Percentiles rank a stretch among this genome's conserved stretches.
phyloP scores from a whole-genome alignment of 352 stramenopile species.

The Pythium pyrilobum region DNA sequence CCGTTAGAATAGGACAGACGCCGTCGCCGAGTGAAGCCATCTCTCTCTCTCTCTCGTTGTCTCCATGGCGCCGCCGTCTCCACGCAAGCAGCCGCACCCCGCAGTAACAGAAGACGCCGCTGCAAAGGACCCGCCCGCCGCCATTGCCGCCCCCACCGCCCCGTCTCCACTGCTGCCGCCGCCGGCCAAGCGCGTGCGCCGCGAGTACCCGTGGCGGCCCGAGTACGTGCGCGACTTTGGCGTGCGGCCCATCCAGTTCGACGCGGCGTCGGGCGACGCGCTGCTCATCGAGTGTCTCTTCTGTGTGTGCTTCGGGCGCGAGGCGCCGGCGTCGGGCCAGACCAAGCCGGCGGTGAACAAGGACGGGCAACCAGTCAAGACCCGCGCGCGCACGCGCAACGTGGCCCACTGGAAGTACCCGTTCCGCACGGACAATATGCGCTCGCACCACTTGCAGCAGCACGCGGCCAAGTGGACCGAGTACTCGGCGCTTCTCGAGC shows the following conservation, averaged over 20 bases:
- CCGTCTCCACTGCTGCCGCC: too few species aligned
- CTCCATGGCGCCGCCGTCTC: too few species aligned
- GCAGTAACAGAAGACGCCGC: too few species aligned
- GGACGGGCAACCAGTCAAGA: slow-evolving; percentile 12
- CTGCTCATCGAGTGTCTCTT: slow-evolving; percentile 30
- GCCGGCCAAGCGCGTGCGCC: slow-evolving; percentile 21
- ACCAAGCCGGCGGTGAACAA: slow-evolving; percentile 1
- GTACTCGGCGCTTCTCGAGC: slow-evolving; percentile 26
- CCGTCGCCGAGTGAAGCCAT: too few species aligned
- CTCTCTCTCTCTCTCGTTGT: too few species aligned
- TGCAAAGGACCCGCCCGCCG: too few species aligned
- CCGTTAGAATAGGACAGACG: slow-evolving; percentile 5
- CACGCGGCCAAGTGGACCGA: slow-evolving; percentile 26
- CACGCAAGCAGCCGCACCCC: too few species aligned
- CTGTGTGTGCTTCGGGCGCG: slow-evolving; percentile 33
- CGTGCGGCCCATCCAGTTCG: slow-evolving; percentile 22
- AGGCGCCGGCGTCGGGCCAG: slow-evolving; percentile 5
- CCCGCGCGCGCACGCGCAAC: slow-evolving; percentile 27
- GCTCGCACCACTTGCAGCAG: slow-evolving; percentile 31
- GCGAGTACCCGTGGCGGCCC: slow-evolving; percentile 24
- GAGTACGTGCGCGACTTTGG: slow-evolving; percentile 31
- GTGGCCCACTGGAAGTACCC: slow-evolving; percentile 30
- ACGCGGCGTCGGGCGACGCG: slow-evolving; percentile 26
- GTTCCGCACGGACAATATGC: slow-evolving; percentile 40
- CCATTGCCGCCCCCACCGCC: too few species aligned